phyloP scores from a whole-genome alignment of 2,329 filamentous ascomycete species.

The Fusarium luffae region DNA sequence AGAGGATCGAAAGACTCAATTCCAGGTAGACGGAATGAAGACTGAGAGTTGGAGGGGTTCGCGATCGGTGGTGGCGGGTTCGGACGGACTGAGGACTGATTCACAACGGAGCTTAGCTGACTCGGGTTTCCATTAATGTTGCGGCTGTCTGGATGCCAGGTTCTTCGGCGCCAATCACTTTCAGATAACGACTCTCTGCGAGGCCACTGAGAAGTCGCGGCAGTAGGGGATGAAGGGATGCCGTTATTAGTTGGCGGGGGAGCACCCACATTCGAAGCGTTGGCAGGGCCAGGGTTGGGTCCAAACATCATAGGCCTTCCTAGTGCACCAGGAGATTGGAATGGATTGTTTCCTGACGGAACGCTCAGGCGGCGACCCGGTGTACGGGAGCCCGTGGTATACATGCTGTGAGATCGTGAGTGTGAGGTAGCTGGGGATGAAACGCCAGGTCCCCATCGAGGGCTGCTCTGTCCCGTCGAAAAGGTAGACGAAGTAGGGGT shows the following conservation, averaged over 20 bases:
- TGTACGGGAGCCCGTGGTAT: constrained; percentile 69
- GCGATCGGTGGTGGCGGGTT: constrained; percentile 63
- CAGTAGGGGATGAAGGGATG: constrained; percentile 73
- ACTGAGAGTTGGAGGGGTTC: constrained; percentile 63
- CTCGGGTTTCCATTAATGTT: constrained; percentile 72
- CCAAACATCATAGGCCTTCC: constrained; percentile 66
- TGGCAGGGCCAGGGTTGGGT: constrained; percentile 64
- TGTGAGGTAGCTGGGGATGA: constrained; percentile 78
- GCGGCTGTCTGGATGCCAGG: constrained; percentile 87
- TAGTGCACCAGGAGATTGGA: constrained; percentile 70
- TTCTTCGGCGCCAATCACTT: constrained; percentile 83
- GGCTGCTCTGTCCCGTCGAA: constrained; percentile 80
- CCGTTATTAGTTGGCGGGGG: constrained; percentile 69
- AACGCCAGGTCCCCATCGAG: constrained; percentile 74
- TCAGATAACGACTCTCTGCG: constrained; percentile 76
- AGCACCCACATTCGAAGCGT: constrained; percentile 65
- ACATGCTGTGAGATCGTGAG: constrained; percentile 78
- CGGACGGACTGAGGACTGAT: constrained; percentile 69
- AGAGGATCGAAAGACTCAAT: constrained; percentile 92
- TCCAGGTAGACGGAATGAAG: constrained; percentile 78
- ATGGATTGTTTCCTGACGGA: constrained; percentile 79
- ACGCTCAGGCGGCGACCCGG: constrained; percentile 84
- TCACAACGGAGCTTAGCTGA: constrained; percentile 81
- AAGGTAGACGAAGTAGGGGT: constrained; percentile 88
- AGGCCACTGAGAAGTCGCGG: constrained; percentile 69